Base-by-base conservation (phyloP, 2,329 filamentous ascomycete species). In the Huntiella moniliformis region DNA sequence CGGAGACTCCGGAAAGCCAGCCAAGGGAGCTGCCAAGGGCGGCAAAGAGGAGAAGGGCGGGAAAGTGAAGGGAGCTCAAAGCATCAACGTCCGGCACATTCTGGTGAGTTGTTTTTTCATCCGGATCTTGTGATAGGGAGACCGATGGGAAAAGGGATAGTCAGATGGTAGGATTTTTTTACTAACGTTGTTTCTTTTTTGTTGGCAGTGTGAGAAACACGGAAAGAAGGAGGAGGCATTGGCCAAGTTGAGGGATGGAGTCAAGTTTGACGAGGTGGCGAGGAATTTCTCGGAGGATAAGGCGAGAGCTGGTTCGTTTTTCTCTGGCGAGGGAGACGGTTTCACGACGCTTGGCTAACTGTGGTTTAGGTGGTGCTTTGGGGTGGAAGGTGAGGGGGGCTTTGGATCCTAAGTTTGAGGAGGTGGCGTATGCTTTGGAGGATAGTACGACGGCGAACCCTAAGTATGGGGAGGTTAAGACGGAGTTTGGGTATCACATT, bases 161-260 rank as follows among this genome's bases (percentile, higher is more conserved):
- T n/a, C n/a, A 2, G 13, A 42, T 4, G 4, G 12, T 7, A 6
- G 18, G 6, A 7, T 28, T 5, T 28, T 28, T 28, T 28, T 28
- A 3, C 15, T 13, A 37, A 13, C 35, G 16, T 37, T 17, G 37
- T 17, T 39, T 39, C 8, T 13, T 32, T 17, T 39, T 39, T 4
- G 5, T 32, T 38, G 22, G 35, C 44, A 77, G 64, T 86, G 82
- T 55, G 77, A 78, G 57, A 87, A 87, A 57, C 76, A 84, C 57
- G 63, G 66, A n/a, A 83, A 78, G 60, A 86, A 84, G 57, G 80
- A 85, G 56, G 77, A 84, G 57, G 82, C 82, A 0, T 58, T 85
- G 12, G 71, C 70, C 47, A 79, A 83, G 61, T 60, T 87, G 44
- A 68, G 68, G 35, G 72, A 67, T 3, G 79, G 80, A 1, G 67